Evolutionary conservation across 768 basidiomycete genomes (phyloP).

Genomic region (Lactifluus echinatus): DNA sequence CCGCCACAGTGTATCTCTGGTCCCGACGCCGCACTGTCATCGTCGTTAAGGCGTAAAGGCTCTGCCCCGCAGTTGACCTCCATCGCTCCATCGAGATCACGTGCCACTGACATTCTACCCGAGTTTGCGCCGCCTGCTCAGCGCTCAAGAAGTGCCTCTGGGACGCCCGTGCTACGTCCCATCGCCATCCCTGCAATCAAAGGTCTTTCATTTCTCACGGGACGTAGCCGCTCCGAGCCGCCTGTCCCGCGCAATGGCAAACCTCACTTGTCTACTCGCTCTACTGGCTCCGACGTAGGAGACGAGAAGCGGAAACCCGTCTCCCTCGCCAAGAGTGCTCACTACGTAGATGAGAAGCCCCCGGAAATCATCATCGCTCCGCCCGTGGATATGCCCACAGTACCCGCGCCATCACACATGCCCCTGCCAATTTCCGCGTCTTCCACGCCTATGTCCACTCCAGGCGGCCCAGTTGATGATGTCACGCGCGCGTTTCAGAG

Average conservation of each 20-base stretch:
- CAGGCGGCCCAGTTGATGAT: not conserved
- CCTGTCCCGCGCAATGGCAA: constrained; percentile 15
- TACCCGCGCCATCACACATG: constrained; percentile 1
- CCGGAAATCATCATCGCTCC: not conserved
- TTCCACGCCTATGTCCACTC: not conserved
- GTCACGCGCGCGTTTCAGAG: constrained; percentile 6
- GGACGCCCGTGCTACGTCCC: constrained; percentile 9
- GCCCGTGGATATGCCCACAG: not conserved
- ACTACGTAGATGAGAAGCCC: not conserved
- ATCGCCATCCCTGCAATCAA: constrained; percentile 16
- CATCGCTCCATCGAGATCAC: not conserved
- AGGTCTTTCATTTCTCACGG: constrained; percentile 19
- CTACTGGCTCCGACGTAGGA: not conserved
- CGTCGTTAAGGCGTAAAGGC: constrained; percentile 12
- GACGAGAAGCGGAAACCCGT: constrained; percentile 6
- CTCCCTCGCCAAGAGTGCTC: not conserved
- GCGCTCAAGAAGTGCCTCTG: constrained; percentile 5
- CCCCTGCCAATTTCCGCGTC: not conserved
- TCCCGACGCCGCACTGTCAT: constrained; percentile 12
- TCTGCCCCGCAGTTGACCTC: constrained; percentile 19
- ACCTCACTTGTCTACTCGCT: not conserved
- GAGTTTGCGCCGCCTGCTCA: not conserved
- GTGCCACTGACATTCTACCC: not conserved
- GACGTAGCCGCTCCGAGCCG: constrained; percentile 18
- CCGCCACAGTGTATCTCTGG: constrained; percentile 21